Base-by-base conservation (phyloP, 2,329 filamentous ascomycete species). In the Moelleriella libera region DNA sequence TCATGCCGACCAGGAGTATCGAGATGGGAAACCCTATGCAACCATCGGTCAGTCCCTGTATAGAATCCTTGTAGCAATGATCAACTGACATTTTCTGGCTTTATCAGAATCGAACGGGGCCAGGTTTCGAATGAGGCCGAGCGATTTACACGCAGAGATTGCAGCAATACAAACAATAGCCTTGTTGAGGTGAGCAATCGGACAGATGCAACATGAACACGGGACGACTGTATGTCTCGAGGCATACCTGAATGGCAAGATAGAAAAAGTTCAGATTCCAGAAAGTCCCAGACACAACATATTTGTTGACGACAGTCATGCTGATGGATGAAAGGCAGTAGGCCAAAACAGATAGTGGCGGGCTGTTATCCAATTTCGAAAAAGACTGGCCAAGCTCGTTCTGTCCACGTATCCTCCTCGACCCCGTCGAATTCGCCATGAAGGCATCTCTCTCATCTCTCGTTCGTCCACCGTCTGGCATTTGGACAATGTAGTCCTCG, bases 291-390 rank as follows among this genome's bases (percentile, higher is more conserved):
- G 88, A 96, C 44, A 98, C 80, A 52, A 96, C 89, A 65, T 94
- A 98, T 75, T 98, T 98, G 72, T 98, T 98, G 65, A 94, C 92
- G n/a, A 96, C 86, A 6, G 92, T 98, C 92, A 98, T 98, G 65
- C 90, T 78, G 62, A 98, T 98, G n/a, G 89, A 96, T 47, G 90
- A 87, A 59, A 85, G 73, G 67, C 92, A 98, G 73, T 98, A 98
- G 45, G 86, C 80, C 54, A 94, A 62, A 57, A 98, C 85, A 28
- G 90, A 88, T 44, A 92, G 63, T 43, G 78, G 71, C 12, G 88
- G 86, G 65, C 80, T 92, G 68, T 88, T 87, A 58, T 82, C 76
- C 52, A 88, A 63, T 57, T 70, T 68, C 52, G 70, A 64, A 42
- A 72, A 52, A 49, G 40, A 51, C 43, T 47, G 46, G 34, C 41